Percentiles rank a stretch among this genome's conserved stretches.
Evolutionary conservation across 169 alveolate genomes (phyloP).

Genomic region (Cryptosporidium canis): DNA sequence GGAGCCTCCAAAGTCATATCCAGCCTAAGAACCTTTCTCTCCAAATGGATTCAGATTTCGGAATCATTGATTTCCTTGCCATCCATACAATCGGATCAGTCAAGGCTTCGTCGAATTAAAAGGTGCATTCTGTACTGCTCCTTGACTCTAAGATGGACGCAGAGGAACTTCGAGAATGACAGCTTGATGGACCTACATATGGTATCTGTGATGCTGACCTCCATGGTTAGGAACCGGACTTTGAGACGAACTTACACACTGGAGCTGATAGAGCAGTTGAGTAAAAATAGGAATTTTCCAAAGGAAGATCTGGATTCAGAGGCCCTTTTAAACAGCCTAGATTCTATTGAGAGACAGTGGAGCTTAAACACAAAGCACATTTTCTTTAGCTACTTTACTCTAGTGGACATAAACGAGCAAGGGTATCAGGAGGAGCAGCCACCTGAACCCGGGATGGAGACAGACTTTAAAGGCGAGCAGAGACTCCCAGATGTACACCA

Average conservation of each 20-base stretch:
- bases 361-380: conserved; percentile 4
- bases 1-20: neutral
- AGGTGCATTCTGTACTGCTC: conserved; percentile 16
- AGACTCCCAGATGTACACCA: neutral
- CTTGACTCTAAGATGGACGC: neutral
- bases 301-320: conserved; percentile 25
- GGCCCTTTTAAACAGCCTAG: neutral
- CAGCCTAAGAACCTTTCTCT: neutral
- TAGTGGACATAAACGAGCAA: neutral
- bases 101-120: conserved; percentile 2
- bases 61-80: neutral
- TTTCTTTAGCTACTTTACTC: neutral
- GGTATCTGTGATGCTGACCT: neutral
- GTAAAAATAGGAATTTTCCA: neutral
- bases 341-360: conserved; percentile 27
- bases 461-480: neutral
- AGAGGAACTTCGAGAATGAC: neutral
- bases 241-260: neutral
- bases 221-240: neutral
- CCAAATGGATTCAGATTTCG: neutral
- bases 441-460: neutral
- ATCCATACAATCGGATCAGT: neutral
- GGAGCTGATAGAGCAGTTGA: neutral
- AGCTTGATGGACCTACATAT: neutral
- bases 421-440: neutral